A percentile compares a stretch with the other conserved stretches of the same genome.
These are phyloP conservation scores for Citeromyces matritensis DNA, from an alignment of 805 yeast species.

Conservation along the genomic window DNA sequence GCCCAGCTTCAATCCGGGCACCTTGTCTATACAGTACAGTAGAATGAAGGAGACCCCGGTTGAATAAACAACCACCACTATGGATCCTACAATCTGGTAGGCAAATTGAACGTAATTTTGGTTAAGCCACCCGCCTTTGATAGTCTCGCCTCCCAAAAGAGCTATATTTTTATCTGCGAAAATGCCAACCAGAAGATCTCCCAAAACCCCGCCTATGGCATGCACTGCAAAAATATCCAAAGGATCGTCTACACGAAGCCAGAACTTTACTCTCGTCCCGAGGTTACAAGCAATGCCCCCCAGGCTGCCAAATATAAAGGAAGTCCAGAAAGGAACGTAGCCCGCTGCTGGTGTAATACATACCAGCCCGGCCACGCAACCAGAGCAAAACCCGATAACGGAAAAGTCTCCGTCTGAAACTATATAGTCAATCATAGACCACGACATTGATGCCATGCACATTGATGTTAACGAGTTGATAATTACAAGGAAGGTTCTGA, in stretches of 20 bases:
- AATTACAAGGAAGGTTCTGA: slow-evolving; percentile 67
- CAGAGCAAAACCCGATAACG: slow-evolving; percentile 86
- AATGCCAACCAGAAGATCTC: slow-evolving; percentile 64
- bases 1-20: slow-evolving; percentile 69
- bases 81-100: slow-evolving; percentile 35
- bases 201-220: slow-evolving; percentile 83
- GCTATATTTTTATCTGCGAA: slow-evolving; percentile 61
- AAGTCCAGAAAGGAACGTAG: slow-evolving; percentile 71
- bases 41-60: slow-evolving; percentile 51
- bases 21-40: slow-evolving; percentile 42
- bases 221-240: slow-evolving; percentile 87
- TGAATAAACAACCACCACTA: slow-evolving; percentile 41
- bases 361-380: slow-evolving; percentile 80
- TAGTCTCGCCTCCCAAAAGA: slow-evolving; percentile 61
- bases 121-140: slow-evolving; percentile 76
- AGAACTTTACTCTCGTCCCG: slow-evolving; percentile 67
- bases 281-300: slow-evolving; percentile 75
- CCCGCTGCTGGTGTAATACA: slow-evolving; percentile 95
- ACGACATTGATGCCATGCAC: slow-evolving; percentile 66
- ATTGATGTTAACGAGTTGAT: slow-evolving; percentile 75
- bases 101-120: slow-evolving; percentile 77
- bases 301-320: slow-evolving; percentile 61
- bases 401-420: slow-evolving; percentile 63
- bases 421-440: slow-evolving; percentile 75
- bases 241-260: slow-evolving; percentile 70